Percentiles rank a stretch among this genome's conserved stretches.
Evolutionary conservation across 371 early-diverging fungal genomes (phyloP).

Genomic region (Rhizopus delemar): DNA sequence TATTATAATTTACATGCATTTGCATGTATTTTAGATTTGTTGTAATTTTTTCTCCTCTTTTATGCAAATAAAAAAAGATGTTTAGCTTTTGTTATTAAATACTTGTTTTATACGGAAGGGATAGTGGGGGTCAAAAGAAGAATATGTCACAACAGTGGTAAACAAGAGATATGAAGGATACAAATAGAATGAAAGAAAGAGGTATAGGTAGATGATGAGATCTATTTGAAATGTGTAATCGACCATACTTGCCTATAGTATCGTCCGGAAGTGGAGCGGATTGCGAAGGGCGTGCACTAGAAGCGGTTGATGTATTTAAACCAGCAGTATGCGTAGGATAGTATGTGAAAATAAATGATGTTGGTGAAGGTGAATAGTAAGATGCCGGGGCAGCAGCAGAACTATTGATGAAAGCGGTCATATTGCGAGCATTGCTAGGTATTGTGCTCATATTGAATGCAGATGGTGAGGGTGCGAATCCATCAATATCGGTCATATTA

Average conservation of each 20-base stretch:
- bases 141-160: too few species aligned
- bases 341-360: constrained; percentile 39
- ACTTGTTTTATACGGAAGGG: too few species aligned
- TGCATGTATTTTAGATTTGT: too few species aligned
- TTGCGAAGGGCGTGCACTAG: constrained; percentile 35
- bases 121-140: too few species aligned
- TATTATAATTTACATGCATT: too few species aligned
- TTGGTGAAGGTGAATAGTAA: constrained; percentile 27
- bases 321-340: constrained; percentile 23
- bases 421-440: neutral
- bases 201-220: constrained; percentile 11
- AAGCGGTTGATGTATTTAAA: constrained; percentile 28
- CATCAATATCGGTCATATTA: neutral
- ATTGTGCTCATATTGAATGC: neutral
- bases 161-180: too few species aligned
- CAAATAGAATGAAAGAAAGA: neutral
- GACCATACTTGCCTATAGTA: constrained; percentile 46
- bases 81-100: too few species aligned
- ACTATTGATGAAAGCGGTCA: constrained; percentile 1
- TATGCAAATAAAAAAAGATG: too few species aligned
- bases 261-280: constrained; percentile 51
- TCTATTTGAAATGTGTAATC: constrained; percentile 32
- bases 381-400: constrained; percentile 3
- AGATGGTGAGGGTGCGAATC: neutral
- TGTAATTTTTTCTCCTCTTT: too few species aligned